Conservation (phyloP, 441 rosid genomes). For the Croton setiger region DNA sequence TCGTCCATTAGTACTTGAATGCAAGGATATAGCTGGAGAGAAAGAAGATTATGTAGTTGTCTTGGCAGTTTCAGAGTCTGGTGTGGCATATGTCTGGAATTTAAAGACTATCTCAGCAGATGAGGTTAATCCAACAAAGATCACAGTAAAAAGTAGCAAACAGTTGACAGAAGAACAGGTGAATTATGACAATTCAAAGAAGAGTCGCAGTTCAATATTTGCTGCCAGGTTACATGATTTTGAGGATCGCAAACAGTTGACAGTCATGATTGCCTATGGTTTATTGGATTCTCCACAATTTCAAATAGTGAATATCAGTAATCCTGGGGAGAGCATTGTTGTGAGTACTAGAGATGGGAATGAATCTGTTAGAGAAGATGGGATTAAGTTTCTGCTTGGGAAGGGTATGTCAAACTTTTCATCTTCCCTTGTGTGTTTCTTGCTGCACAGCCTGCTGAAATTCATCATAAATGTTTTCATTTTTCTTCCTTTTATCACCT, state of each 20-base stretch:
- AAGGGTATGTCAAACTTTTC: constrained; percentile 26
- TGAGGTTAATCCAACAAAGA: constrained; percentile 34
- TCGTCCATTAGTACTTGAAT: constrained; percentile 32
- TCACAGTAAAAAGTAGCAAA: constrained; percentile 30
- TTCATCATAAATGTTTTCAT: not conserved
- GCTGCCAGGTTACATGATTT: constrained; percentile 32
- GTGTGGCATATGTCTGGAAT: constrained; percentile 36
- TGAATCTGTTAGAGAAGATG: constrained; percentile 22
- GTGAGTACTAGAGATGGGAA: constrained; percentile 28
- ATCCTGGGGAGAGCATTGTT: constrained; percentile 31
- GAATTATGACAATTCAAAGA: constrained; percentile 27
- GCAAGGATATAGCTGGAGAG: constrained; percentile 22
- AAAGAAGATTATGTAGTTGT: constrained; percentile 22
- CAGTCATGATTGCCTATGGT: constrained; percentile 34
- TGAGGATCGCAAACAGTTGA: constrained; percentile 22
- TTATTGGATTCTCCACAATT: constrained; percentile 37
- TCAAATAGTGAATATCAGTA: constrained; percentile 25
- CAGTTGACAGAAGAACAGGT: constrained; percentile 19
- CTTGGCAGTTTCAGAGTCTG: constrained; percentile 39
- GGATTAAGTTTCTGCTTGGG: not conserved
- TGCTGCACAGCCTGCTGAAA: not conserved
- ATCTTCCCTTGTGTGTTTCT: not conserved
- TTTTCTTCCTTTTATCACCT: not conserved
- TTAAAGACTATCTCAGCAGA: constrained; percentile 26
- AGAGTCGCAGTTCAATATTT: constrained; percentile 27